Evolutionary conservation across 208 protist genomes (phyloP).

Genomic region (Leptomonas seymouri): DNA sequence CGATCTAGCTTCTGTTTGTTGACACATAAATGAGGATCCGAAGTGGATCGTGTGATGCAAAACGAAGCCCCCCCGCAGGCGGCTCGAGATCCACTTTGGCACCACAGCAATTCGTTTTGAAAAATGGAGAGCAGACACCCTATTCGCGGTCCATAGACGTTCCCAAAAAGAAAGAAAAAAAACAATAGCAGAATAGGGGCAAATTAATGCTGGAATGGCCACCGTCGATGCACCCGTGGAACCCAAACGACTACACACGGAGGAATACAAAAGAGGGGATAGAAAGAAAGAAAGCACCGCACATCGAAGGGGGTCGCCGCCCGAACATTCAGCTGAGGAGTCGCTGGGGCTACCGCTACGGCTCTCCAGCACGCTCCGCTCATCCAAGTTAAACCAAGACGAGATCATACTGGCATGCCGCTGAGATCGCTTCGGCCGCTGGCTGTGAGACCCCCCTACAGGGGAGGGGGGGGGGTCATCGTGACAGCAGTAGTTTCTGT

Average conservation of each 20-base stretch:
- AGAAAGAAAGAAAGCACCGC: not conserved
- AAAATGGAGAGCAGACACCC: too few relatives aligned
- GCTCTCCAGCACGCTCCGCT: constrained; percentile 12
- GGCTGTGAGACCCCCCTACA: not conserved
- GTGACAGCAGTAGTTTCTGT: not conserved
- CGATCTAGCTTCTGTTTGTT: too few relatives aligned
- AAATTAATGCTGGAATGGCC: too few relatives aligned
- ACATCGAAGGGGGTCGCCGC: not conserved
- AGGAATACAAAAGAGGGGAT: not conserved
- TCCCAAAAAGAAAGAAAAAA: too few relatives aligned
- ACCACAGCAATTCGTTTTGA: too few relatives aligned
- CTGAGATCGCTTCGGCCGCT: not conserved
- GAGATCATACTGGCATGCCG: not conserved
- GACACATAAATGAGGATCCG: too few relatives aligned
- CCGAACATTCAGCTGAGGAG: not conserved
- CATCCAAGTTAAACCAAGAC: constrained; percentile 5
- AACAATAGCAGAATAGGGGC: too few relatives aligned
- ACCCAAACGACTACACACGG: not conserved
- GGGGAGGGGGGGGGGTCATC: too few relatives aligned
- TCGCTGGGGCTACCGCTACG: not conserved
- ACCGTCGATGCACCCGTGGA: not conserved
- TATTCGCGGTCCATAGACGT: too few relatives aligned
- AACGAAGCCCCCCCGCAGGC: too few relatives aligned
- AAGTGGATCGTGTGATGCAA: too few relatives aligned
- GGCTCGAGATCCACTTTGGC: too few relatives aligned